Evolutionary conservation across 805 yeast genomes (phyloP).

Genomic region (Zygotorulaspora danielsina): DNA sequence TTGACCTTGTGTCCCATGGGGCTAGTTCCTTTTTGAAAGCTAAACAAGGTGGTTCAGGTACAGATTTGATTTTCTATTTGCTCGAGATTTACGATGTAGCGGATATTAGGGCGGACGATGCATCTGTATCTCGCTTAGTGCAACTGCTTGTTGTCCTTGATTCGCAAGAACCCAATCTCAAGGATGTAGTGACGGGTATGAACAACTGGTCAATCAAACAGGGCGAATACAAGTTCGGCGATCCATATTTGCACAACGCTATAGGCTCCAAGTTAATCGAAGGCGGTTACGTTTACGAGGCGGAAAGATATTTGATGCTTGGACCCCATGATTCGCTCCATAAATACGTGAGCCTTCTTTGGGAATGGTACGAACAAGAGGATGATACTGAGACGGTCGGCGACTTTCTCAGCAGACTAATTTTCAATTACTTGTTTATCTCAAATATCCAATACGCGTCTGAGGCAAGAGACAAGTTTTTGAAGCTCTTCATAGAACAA

Average conservation of each 20-base stretch:
- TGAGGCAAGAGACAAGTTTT: constrained; percentile 38
- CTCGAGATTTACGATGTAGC: constrained; percentile 63
- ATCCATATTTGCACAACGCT: constrained; percentile 66
- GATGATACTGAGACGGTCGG: constrained; percentile 31
- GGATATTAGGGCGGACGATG: constrained; percentile 40
- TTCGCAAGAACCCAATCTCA: constrained; percentile 55
- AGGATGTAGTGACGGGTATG: constrained; percentile 62
- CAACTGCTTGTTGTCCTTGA: constrained; percentile 44
- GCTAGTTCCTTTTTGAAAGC: constrained; percentile 63
- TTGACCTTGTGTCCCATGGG: constrained; percentile 68
- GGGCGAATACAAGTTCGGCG: constrained; percentile 58
- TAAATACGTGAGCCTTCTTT: constrained; percentile 42
- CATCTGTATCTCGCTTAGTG: constrained; percentile 45
- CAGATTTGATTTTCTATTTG: constrained; percentile 69
- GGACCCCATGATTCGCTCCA: constrained; percentile 59
- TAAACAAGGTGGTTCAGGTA: constrained; percentile 72
- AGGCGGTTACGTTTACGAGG: constrained; percentile 51
- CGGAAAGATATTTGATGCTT: constrained; percentile 67
- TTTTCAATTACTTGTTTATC: constrained; percentile 68
- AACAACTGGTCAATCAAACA: constrained; percentile 59
- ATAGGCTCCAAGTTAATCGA: constrained; percentile 63
- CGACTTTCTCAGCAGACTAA: constrained; percentile 49
- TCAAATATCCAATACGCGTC: constrained; percentile 60
- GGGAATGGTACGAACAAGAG: constrained; percentile 44
- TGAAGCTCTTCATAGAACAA: constrained; percentile 32